Evolutionary conservation across 495 filamentous ascomycete genomes (phyloP), one percentile per base, ranked within the genome.

Genomic region (Margaritispora aquatica): DNA sequence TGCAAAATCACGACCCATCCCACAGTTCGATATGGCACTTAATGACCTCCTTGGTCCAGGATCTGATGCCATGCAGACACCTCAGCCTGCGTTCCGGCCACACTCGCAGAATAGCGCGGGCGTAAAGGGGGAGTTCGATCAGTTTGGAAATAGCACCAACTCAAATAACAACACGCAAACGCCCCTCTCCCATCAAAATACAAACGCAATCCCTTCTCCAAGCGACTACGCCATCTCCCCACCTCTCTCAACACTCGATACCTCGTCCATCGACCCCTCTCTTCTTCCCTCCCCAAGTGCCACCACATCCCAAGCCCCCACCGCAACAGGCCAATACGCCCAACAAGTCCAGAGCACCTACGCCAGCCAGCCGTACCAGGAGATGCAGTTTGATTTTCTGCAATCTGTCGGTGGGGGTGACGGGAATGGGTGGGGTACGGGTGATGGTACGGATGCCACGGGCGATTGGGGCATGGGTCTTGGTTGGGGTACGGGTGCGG

Each of bases 381-480:
- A 67, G 19, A 26, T 60, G 11, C 63, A 65, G 24, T 63, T 65
- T 53, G 65, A 62, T 38, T 64, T 64, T 48, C 36, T 65, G 15
- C 53, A 57, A 10, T 1, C 29, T 10, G 52, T 17, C 8, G 52
- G 52, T 5, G 46, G 59, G 64, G 19, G 63, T 55, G 52, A 65
- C 53, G 50, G 61, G 48, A 60, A 71, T 66, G 59, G 74, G 69
- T 23, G 68, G 59, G 55, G 67, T 55, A 24, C 50, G 46, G 44
- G 57, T 55, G 54, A 54, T 53, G 50, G 19, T 55, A 24, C 50
- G 46, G 44, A 54, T 55, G 54, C 49, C 53, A 47, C 15, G 24
- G 65, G 60, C 1, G 63, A 64, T 51, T 81, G 89, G 49, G 88
- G 88, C 0, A 88, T 92, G 63, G 87, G 88, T 21, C 76, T 90